phyloP scores from a whole-genome alignment of 768 basidiomycete species.

The Auriscalpium vulgare region DNA sequence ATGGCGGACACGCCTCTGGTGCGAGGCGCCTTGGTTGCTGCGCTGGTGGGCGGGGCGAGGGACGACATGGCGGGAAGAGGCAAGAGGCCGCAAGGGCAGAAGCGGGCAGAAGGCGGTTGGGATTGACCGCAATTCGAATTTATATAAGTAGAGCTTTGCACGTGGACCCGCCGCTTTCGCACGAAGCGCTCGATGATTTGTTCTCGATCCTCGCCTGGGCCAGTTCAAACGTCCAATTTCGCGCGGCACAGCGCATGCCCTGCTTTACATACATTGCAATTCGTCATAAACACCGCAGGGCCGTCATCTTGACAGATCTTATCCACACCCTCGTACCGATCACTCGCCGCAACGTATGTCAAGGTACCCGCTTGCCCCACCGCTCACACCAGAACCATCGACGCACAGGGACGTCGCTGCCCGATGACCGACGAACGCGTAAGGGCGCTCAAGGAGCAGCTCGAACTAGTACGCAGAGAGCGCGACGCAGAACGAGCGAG shows the following conservation, averaged over 20 bases:
- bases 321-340: no score
- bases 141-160: not conserved
- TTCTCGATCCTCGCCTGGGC: no score
- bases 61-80: conserved; percentile 6
- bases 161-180: not conserved
- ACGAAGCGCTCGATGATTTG: not conserved
- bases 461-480: conserved; percentile 6
- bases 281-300: no score
- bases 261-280: no score
- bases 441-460: conserved; percentile 1
- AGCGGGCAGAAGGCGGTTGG: no score
- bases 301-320: no score
- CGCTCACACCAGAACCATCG: no score
- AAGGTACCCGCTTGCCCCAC: no score
- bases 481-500: conserved; percentile 3
- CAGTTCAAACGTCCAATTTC: no score
- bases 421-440: conserved; percentile 2
- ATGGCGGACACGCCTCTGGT: conserved; percentile 15
- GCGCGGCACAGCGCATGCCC: no score
- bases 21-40: conserved; percentile 6
- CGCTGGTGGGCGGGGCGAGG: not conserved
- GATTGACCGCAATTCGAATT: not conserved
- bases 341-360: no score
- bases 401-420: no score
- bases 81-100: not conserved